Percentiles rank a stretch among this genome's conserved stretches.
Evolutionary conservation across 2,329 filamentous ascomycete genomes (phyloP).

Genomic region (Truncatella angustata): DNA sequence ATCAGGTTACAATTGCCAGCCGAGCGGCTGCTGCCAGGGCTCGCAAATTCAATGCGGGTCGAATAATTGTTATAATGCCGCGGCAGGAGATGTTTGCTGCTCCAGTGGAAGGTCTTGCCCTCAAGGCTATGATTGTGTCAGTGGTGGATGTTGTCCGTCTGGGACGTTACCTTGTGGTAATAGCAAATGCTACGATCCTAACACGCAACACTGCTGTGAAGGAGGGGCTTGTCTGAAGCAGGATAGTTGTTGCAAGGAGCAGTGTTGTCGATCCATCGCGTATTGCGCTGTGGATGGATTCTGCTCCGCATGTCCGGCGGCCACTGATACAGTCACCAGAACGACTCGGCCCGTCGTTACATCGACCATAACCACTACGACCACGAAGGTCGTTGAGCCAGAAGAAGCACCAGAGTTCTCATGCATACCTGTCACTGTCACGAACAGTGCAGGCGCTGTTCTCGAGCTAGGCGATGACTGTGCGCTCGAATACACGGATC

Average conservation of each 20-base stretch:
- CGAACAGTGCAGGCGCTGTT: not conserved
- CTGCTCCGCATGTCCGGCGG: not conserved
- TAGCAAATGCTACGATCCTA: not conserved
- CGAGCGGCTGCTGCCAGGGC: not conserved
- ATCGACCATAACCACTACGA: not conserved
- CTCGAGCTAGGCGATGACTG: not conserved
- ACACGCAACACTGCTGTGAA: not conserved
- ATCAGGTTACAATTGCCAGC: not conserved
- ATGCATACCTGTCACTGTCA: not conserved
- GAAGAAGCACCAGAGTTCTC: not conserved
- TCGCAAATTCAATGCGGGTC: not conserved
- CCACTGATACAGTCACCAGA: not conserved
- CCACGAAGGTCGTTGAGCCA: not conserved
- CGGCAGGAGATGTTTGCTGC: not conserved
- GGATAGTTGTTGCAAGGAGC: not conserved
- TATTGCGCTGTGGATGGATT: not conserved
- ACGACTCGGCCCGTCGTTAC: not conserved
- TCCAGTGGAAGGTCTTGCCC: not conserved
- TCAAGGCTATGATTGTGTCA: not conserved
- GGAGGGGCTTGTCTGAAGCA: not conserved
- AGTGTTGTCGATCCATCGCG: not conserved
- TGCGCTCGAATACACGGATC: not conserved
- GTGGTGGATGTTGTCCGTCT: not conserved
- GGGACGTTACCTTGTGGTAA: not conserved
- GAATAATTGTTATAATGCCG: not conserved